Conservation (phyloP, 2,329 filamentous ascomycete species). For the Lecanoromycetidae sp. region DNA sequence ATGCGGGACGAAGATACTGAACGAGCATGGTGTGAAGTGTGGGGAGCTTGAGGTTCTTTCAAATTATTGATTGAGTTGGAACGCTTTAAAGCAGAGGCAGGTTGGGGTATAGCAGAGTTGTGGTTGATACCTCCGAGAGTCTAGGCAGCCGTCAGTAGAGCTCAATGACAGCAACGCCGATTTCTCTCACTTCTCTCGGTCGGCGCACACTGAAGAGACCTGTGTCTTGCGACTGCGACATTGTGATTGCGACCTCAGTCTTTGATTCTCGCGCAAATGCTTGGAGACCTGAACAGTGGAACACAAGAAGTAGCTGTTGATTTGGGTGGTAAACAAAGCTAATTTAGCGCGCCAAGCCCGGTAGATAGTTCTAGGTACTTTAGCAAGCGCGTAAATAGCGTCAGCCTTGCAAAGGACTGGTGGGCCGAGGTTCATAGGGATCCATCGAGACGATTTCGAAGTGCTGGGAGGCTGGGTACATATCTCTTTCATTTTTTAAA, state of each 20-base stretch:
- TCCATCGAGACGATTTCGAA: too few species aligned
- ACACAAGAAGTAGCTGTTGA: too few species aligned
- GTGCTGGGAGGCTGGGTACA: too few species aligned
- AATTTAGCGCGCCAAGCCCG: constrained; percentile 4
- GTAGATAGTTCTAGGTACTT: too few species aligned
- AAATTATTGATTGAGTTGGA: constrained; percentile 64
- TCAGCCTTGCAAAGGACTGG: too few species aligned
- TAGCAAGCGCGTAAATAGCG: too few species aligned
- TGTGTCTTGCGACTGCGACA: constrained; percentile 60
- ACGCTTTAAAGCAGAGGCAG: constrained; percentile 86
- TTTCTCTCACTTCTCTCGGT: constrained; percentile 64
- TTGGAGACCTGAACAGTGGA: too few species aligned
- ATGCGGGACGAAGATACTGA: constrained; percentile 73
- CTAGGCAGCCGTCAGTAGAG: constrained; percentile 33
- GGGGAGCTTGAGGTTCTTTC: constrained; percentile 39
- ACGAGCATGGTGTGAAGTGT: constrained; percentile 61
- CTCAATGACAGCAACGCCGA: not conserved
- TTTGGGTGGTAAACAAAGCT: not conserved
- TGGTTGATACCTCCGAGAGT: constrained; percentile 75
- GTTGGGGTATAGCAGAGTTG: constrained; percentile 78
- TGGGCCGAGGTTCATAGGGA: constrained; percentile 13
- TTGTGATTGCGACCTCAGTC: too few species aligned
- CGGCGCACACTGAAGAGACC: constrained; percentile 86
- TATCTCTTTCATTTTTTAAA: too few species aligned
- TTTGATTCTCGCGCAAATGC: too few species aligned